Conservation (phyloP, 139 green algal species). For the Nannochloris sp. region DNA sequence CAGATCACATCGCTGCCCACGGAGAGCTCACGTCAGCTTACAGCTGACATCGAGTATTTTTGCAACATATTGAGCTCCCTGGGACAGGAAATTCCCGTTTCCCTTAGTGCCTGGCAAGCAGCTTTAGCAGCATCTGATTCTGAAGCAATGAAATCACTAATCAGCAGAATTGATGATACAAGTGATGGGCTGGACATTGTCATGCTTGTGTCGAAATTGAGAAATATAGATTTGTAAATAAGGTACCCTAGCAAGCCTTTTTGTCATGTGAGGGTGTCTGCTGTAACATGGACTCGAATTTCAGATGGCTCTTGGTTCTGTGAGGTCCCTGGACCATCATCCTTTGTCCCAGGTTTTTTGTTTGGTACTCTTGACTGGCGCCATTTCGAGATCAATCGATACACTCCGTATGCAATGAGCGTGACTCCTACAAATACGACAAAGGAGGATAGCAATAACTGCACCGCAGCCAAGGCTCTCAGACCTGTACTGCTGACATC, state of each 20-base stretch:
- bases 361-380: too few species aligned
- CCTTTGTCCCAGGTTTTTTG: too few species aligned
- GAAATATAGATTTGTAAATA: too few species aligned
- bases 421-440: constrained; percentile 5
- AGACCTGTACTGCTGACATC: constrained; percentile 4
- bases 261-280: too few species aligned
- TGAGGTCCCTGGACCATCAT: too few species aligned
- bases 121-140: constrained; percentile 12
- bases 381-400: not conserved
- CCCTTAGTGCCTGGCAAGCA: constrained; percentile 58
- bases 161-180: too few species aligned
- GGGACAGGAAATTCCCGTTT: constrained; percentile 48
- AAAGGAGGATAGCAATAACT: constrained; percentile 17
- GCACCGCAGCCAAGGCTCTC: constrained; percentile 2
- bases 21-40: constrained; percentile 65
- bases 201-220: too few species aligned
- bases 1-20: constrained; percentile 33
- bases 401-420: not conserved
- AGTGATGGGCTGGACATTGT: too few species aligned
- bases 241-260: too few species aligned
- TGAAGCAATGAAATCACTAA: too few species aligned
- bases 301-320: too few species aligned
- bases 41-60: constrained; percentile 90
- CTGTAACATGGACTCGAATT: too few species aligned
- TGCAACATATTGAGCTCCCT: constrained; percentile 83